phyloP scores from a whole-genome alignment of 352 stramenopile species.

The Halophytophthora batemanensis region DNA sequence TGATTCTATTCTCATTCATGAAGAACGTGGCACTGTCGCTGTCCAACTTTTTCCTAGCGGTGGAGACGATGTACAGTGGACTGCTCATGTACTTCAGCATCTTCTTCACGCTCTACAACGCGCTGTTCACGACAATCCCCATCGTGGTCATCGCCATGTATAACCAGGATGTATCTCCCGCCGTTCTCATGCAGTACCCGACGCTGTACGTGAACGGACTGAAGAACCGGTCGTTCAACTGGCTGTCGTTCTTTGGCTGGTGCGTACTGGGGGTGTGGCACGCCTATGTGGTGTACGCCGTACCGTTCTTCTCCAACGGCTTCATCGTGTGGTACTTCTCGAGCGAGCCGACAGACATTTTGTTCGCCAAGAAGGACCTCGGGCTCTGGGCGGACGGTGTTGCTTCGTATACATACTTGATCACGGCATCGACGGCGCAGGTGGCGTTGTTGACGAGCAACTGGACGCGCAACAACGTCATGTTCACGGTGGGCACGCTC shows the following conservation, averaged over 20 bases:
- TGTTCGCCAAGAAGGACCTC: slow-evolving; percentile 68
- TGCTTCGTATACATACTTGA: slow-evolving; percentile 84
- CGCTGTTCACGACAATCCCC: slow-evolving; percentile 86
- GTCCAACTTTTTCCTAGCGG: slow-evolving; percentile 83
- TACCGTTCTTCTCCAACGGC: slow-evolving; percentile 83
- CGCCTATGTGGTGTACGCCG: slow-evolving; percentile 82
- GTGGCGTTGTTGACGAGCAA: slow-evolving; percentile 88
- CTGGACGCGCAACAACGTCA: slow-evolving; percentile 72
- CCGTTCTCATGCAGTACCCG: slow-evolving; percentile 88
- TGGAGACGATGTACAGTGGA: slow-evolving; percentile 85
- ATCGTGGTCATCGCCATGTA: slow-evolving; percentile 91
- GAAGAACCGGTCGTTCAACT: slow-evolving; percentile 89
- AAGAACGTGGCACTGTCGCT: slow-evolving; percentile 86
- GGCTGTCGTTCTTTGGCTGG: slow-evolving; percentile 86
- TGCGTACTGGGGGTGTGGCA: slow-evolving; percentile 84
- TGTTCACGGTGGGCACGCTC: slow-evolving; percentile 75
- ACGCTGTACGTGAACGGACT: slow-evolving; percentile 86
- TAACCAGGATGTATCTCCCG: slow-evolving; percentile 87
- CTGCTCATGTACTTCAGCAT: slow-evolving; percentile 89
- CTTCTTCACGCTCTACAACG: slow-evolving; percentile 89
- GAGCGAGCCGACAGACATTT: slow-evolving; percentile 39
- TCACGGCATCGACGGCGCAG: slow-evolving; percentile 82
- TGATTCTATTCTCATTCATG: slow-evolving; percentile 89
- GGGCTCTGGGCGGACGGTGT: slow-evolving; percentile 80
- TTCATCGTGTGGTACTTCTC: slow-evolving; percentile 85